Evolutionary conservation across 2,329 filamentous ascomycete genomes (phyloP).

Genomic region (Venturia nashicola): DNA sequence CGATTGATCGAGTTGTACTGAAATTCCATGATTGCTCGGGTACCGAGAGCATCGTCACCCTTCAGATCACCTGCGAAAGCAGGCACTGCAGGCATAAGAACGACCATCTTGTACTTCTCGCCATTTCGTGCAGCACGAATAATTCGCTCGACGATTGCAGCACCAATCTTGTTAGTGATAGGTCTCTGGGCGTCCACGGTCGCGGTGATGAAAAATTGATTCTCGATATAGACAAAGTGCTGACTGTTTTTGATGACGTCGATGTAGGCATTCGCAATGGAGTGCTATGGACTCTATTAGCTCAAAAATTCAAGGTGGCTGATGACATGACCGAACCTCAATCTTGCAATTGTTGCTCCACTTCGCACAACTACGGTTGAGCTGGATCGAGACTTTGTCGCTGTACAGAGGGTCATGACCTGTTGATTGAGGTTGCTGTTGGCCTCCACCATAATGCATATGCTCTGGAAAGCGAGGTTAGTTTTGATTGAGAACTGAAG

Average conservation of each 20-base stretch:
- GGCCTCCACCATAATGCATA: not conserved
- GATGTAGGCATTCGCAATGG: slow-evolving; percentile 76
- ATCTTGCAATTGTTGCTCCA: slow-evolving; percentile 48
- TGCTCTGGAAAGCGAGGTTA: not conserved
- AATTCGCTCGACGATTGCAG: slow-evolving; percentile 67
- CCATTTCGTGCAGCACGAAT: slow-evolving; percentile 53
- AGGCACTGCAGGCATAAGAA: slow-evolving; percentile 69
- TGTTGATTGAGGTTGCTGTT: not conserved
- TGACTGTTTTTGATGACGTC: slow-evolving; percentile 55
- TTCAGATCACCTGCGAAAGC: slow-evolving; percentile 73
- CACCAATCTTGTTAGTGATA: slow-evolving; percentile 66
- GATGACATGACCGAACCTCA: slow-evolving; percentile 29
- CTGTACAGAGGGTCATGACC: slow-evolving; percentile 11
- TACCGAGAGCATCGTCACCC: slow-evolving; percentile 59
- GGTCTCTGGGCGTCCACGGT: slow-evolving; percentile 58
- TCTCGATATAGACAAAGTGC: slow-evolving; percentile 72
- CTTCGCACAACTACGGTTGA: slow-evolving; percentile 30
- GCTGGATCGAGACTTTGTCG: slow-evolving; percentile 17
- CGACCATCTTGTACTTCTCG: slow-evolving; percentile 61
- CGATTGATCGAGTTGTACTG: slow-evolving; percentile 72
- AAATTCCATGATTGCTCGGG: slow-evolving; percentile 78
- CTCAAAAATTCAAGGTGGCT: not conserved
- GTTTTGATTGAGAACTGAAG: not conserved
- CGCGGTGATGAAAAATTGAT: slow-evolving; percentile 82
- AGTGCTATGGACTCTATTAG: slow-evolving; percentile 40